Conservation (phyloP, 495 filamentous ascomycete species). For the Penicillium argentinense region DNA sequence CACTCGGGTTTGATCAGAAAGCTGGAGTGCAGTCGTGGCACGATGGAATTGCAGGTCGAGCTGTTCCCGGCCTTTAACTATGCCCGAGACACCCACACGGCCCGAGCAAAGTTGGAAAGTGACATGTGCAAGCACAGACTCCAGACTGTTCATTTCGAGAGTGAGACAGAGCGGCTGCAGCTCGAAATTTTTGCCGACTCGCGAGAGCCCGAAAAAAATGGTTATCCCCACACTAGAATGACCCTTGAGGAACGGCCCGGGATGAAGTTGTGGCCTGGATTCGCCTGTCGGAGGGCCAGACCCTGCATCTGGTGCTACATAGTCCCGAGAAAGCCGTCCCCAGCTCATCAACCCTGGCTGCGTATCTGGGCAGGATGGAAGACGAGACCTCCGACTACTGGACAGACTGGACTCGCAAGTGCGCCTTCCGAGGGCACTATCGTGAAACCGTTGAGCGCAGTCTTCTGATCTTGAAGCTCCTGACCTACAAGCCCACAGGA, state of each 20-base stretch:
- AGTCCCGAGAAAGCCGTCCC: conserved; percentile 37
- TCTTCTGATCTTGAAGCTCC: conserved; percentile 68
- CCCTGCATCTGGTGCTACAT: conserved; percentile 64
- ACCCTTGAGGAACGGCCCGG: conserved; percentile 48
- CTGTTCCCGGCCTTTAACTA: conserved; percentile 73
- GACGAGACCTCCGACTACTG: conserved; percentile 65
- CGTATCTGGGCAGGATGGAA: conserved; percentile 58
- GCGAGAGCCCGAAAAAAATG: conserved; percentile 46
- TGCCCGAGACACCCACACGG: conserved; percentile 55
- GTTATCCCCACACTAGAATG: conserved; percentile 50
- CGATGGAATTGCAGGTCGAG: conserved; percentile 60
- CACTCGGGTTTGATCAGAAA: conserved; percentile 58
- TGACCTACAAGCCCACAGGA: conserved; percentile 65
- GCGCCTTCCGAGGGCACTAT: conserved; percentile 68
- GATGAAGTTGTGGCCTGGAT: conserved; percentile 57
- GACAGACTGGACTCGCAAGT: conserved; percentile 69
- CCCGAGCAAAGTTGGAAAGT: conserved; percentile 30
- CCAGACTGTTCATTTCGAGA: conserved; percentile 62
- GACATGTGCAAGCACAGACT: conserved; percentile 38
- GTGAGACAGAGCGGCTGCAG: conserved; percentile 55
- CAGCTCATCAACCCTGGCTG: conserved; percentile 50
- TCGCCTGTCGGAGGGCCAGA: conserved; percentile 60
- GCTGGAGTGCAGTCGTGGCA: conserved; percentile 66
- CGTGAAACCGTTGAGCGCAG: conserved; percentile 66
- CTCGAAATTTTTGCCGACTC: conserved; percentile 63